A percentile compares a stretch with the other conserved stretches of the same genome.
These are phyloP conservation scores for Aspergillus saccharolyticus DNA, from an alignment of 495 filamentous ascomycete genomes.

Conservation along the genomic window DNA sequence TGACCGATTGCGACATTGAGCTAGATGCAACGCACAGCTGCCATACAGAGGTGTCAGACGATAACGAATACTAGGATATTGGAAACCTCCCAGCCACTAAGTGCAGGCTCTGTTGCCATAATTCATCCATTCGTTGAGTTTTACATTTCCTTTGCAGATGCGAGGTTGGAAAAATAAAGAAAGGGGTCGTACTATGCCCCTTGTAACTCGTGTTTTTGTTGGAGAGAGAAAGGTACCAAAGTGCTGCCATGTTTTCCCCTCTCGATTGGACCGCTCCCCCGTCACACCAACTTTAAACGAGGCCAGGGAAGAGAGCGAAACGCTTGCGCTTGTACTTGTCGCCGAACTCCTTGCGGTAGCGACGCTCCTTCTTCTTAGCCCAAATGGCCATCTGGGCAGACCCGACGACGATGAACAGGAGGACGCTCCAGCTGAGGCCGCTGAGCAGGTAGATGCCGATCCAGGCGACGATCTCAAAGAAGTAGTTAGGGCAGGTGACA, in stretches of 20 bases:
- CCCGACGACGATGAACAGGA: slow-evolving; percentile 65
- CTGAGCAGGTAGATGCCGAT: slow-evolving; percentile 67
- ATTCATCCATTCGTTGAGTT: background rate
- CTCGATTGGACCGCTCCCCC: background rate
- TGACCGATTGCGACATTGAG: background rate
- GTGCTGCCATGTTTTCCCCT: background rate
- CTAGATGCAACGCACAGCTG: background rate
- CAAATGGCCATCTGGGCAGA: slow-evolving; percentile 73
- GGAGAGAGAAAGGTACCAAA: background rate
- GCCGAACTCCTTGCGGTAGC: slow-evolving; percentile 83
- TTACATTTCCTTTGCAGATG: background rate
- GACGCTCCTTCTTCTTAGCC: slow-evolving; percentile 88
- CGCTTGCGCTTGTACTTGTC: slow-evolving; percentile 88
- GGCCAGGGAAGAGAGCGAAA: slow-evolving; percentile 69
- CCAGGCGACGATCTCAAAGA: slow-evolving; percentile 89
- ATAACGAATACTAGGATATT: background rate
- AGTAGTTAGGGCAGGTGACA: slow-evolving; percentile 96
- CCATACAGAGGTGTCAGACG: background rate
- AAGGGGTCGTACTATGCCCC: background rate
- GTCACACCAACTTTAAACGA: slow-evolving; percentile 36
- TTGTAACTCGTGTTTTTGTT: background rate
- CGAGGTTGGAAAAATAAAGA: background rate
- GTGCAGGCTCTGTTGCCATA: background rate
- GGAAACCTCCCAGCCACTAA: background rate
- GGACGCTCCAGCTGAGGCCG: slow-evolving; percentile 66